Evolutionary conservation across 345 rosid genomes (phyloP).

Genomic region (Erodium maritimum): DNA sequence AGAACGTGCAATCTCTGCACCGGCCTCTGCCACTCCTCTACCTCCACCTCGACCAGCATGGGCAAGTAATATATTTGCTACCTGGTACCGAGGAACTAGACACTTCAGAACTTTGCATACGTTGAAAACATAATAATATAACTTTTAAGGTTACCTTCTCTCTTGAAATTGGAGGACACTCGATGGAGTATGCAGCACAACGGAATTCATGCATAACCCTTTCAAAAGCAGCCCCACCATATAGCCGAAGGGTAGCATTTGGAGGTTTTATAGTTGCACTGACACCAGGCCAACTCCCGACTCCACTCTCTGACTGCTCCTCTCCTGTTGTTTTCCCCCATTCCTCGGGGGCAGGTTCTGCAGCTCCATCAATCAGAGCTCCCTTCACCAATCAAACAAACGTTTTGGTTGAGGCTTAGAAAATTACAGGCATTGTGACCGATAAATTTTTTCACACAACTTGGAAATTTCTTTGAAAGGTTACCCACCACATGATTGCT

Average conservation of each 20-base stretch:
- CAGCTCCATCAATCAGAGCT: conserved; percentile 90
- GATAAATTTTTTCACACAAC: no score
- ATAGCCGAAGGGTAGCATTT: conserved; percentile 77
- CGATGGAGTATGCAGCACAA: conserved; percentile 92
- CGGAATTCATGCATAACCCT: conserved; percentile 89
- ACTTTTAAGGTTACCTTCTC: conserved; percentile 55
- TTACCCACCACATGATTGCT: conserved; percentile 76
- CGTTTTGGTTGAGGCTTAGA: background rate
- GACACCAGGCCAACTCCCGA: conserved; percentile 96
- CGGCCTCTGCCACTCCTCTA: conserved; percentile 83
- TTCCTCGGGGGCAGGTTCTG: conserved; percentile 94
- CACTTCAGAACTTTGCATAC: background rate
- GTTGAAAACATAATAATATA: no score
- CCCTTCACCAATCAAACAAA: conserved; percentile 32
- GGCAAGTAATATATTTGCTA: conserved; percentile 87
- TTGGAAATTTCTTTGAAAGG: no score
- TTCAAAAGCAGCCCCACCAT: conserved; percentile 99
- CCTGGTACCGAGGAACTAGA: conserved; percentile 32
- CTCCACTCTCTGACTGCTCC: conserved; percentile 77
- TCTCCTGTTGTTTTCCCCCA: conserved; percentile 92
- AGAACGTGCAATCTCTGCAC: conserved; percentile 90
- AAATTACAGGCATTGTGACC: background rate
- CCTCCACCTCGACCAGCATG: conserved; percentile 89
- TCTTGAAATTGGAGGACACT: conserved; percentile 85
- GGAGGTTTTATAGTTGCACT: conserved; percentile 63